Evolutionary conservation across 768 basidiomycete species (phyloP), one percentile per base, ranked within the genome.

Genomic region (Phanerochaete sordida): DNA sequence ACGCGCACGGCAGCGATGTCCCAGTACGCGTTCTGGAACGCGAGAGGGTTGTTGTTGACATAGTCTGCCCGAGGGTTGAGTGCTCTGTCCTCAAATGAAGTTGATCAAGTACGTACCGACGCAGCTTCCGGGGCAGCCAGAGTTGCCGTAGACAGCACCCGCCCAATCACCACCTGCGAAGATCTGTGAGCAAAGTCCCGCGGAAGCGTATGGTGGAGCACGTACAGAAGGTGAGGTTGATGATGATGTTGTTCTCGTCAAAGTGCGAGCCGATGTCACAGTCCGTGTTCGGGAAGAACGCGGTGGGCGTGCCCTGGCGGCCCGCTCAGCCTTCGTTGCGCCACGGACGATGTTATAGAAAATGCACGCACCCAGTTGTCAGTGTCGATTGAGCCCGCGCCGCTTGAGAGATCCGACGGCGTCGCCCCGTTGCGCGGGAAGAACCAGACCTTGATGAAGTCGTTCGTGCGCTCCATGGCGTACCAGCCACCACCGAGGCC

Each of bases 211-310:
- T 7, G 57, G 44, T 11, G 21, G 23, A 53, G 28, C 6, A 72
- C 84, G 65, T 62, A 87, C 88, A 88, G 67, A 89, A 82, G 1
- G 86, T 84, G 58, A 88, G 76, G 64, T 90, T 84, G 64, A 91
- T 85, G 62, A 89, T 75, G 58, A 89, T 88, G 61, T 83, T 84
- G 66, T 88, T 81, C 0, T 76, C 62, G 11, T 78, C 73, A 64
- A 90, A 84, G 58, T 84, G 73, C 50, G 76, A 72, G 49, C 74
- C 61, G 47, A 92, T 77, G 61, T 86, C 73, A 67, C 89, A 92
- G 52, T 75, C 71, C 2, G 74, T 79, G 65, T 75, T 79, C 11
- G 87, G 87, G 73, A 88, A 91, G 67, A 75, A 77, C 23, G 87
- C 89, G 0, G 70, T 65, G 2, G 88, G 87, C 0, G 71, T 79